Conservation (phyloP, 2,329 filamentous ascomycete genomes). For the Magnaporthiopsis rhizophila region DNA sequence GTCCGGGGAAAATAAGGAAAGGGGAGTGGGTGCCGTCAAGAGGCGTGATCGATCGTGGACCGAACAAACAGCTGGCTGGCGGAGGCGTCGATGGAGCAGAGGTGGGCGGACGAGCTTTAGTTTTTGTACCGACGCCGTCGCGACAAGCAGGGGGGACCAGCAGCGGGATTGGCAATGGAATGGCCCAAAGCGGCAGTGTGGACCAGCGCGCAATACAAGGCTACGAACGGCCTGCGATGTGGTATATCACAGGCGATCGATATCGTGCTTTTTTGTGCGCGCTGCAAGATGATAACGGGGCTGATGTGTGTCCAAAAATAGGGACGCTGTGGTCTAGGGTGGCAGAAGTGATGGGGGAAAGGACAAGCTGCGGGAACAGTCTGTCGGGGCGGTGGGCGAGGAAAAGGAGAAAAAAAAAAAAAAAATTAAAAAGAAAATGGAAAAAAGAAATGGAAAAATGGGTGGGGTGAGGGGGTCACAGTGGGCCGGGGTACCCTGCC, state of each 20-base stretch:
- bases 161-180: neutral
- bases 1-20: neutral
- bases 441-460: neutral
- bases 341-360: neutral
- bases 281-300: neutral
- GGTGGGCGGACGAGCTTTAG: neutral
- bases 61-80: neutral
- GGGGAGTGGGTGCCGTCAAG: neutral
- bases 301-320: slow-evolving; percentile 37
- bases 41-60: neutral
- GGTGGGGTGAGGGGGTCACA: too few species aligned
- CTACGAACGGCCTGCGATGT: neutral
- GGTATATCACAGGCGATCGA: neutral
- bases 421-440: neutral
- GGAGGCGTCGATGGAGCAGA: neutral
- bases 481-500: too few species aligned
- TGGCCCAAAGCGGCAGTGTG: neutral
- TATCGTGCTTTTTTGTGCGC: neutral
- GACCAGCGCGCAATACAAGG: neutral
- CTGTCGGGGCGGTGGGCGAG: neutral
- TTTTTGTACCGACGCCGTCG: slow-evolving; percentile 4
- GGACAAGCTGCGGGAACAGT: neutral
- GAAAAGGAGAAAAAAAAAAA: neutral
- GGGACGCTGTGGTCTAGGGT: slow-evolving; percentile 28
- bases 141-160: neutral